Conservation (phyloP, 257 asterid genomes). For the Solanum commersonii region DNA sequence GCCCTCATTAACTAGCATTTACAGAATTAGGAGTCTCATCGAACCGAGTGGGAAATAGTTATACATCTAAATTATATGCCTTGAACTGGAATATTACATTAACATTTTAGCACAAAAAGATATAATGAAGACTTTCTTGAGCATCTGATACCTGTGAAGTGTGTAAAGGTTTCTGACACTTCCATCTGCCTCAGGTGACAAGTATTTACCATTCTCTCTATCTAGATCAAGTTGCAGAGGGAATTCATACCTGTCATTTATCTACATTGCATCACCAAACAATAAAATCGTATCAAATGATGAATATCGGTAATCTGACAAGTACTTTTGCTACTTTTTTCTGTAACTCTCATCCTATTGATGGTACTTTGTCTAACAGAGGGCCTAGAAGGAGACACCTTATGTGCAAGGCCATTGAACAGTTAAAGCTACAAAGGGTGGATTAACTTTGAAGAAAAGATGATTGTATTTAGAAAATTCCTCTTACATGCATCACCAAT, state of each 20-base stretch:
- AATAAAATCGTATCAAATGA: neutral
- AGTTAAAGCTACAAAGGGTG: neutral
- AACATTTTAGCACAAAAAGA: neutral
- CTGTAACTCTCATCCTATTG: neutral
- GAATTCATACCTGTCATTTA: constrained; percentile 93
- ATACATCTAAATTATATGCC: neutral
- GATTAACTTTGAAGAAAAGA: neutral
- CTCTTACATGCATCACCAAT: neutral
- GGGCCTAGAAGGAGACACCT: neutral
- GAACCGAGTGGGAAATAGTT: neutral
- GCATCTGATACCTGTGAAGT: constrained; percentile 67
- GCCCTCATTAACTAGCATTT: neutral
- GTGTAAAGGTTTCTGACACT: constrained; percentile 80
- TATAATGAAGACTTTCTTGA: neutral
- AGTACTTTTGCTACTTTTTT: neutral
- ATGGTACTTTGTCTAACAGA: neutral
- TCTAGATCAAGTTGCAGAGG: constrained; percentile 95
- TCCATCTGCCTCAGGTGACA: constrained; percentile 90
- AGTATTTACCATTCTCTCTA: constrained; percentile 83
- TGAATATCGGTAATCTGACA: neutral
- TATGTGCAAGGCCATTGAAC: neutral
- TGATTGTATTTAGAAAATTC: neutral
- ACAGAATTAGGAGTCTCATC: neutral
- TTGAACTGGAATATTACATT: neutral
- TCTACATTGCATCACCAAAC: constrained; percentile 38